Percentiles rank a stretch among this genome's conserved stretches.
Conservation (phyloP, 1,284 basidiomycete genomes). For the Laetiporus sulphureus region DNA sequence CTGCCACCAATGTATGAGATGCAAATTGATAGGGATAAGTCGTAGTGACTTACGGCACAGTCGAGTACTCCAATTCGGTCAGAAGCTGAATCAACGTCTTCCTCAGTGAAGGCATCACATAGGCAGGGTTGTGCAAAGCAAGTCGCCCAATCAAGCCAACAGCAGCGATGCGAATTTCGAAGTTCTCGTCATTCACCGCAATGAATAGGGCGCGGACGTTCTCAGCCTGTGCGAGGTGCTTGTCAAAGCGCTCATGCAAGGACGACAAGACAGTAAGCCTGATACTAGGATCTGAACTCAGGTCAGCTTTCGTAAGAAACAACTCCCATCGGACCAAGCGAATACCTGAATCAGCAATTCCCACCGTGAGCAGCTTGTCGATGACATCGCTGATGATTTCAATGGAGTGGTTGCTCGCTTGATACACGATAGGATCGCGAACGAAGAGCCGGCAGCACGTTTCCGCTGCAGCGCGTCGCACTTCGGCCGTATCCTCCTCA, state of each 20-base stretch:
- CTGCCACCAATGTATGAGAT: constrained; percentile 26
- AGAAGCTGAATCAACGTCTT: constrained; percentile 96
- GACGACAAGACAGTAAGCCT: constrained; percentile 85
- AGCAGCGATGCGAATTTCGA: constrained; percentile 88
- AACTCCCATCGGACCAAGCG: background rate
- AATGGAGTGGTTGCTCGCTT: constrained; percentile 94
- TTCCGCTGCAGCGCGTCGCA: constrained; percentile 86
- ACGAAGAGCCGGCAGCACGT: constrained; percentile 93
- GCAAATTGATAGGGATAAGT: background rate
- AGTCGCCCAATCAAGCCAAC: constrained; percentile 91
- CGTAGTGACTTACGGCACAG: constrained; percentile 56
- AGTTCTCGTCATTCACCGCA: constrained; percentile 96
- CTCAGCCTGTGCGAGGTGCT: constrained; percentile 97
- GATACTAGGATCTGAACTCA: constrained; percentile 71
- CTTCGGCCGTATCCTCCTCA: constrained; percentile 88
- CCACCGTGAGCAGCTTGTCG: constrained; percentile 94
- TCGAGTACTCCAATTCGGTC: constrained; percentile 96
- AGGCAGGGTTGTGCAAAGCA: constrained; percentile 94
- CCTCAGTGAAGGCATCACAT: constrained; percentile 96
- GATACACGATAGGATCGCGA: constrained; percentile 94
- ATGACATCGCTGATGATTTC: constrained; percentile 98
- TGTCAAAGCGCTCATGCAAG: constrained; percentile 93
- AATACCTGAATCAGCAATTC: constrained; percentile 92
- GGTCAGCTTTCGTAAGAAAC: background rate
- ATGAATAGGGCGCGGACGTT: constrained; percentile 97